Conservation (phyloP, 164 flowering plant species). For the Aristolochia fimbriata region DNA sequence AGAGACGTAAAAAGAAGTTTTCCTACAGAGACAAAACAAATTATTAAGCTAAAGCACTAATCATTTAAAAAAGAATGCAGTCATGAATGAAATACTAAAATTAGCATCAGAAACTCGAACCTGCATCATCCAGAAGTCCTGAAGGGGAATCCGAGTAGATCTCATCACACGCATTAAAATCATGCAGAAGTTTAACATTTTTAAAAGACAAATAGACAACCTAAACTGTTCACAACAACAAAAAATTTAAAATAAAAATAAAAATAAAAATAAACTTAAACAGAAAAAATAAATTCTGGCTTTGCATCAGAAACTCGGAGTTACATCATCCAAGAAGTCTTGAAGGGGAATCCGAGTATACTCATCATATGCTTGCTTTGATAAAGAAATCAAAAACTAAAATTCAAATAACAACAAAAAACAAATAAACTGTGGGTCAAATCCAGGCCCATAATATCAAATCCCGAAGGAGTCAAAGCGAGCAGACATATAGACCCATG, state of each 20-base stretch:
- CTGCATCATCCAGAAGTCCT: conserved; percentile 23
- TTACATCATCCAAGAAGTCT: conserved; percentile 67
- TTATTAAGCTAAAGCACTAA: neutral
- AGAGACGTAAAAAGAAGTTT: neutral
- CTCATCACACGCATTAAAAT: conserved; percentile 29
- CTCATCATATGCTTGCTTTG: conserved; percentile 43
- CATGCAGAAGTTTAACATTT: no score
- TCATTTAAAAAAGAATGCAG: neutral
- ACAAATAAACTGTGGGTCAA: conserved; percentile 20
- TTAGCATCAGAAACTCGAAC: conserved; percentile 25
- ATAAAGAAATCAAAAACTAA: neutral
- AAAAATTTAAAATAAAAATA: neutral
- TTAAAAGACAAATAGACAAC: no score
- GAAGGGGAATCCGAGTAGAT: conserved; percentile 36
- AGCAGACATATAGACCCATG: conserved; percentile 38
- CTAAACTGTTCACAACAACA: no score
- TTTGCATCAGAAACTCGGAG: conserved; percentile 28
- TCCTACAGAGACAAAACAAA: neutral
- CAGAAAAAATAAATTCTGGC: neutral
- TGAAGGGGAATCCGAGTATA: conserved; percentile 89
- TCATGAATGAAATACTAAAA: neutral
- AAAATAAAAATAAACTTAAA: neutral
- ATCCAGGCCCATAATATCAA: conserved; percentile 45
- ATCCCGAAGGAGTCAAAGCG: conserved; percentile 22
- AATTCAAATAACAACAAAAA: neutral